Evolutionary conservation across 2,329 filamentous ascomycete genomes (phyloP), one percentile per base, ranked within the genome.

Genomic region (Penicillium polonicum): DNA sequence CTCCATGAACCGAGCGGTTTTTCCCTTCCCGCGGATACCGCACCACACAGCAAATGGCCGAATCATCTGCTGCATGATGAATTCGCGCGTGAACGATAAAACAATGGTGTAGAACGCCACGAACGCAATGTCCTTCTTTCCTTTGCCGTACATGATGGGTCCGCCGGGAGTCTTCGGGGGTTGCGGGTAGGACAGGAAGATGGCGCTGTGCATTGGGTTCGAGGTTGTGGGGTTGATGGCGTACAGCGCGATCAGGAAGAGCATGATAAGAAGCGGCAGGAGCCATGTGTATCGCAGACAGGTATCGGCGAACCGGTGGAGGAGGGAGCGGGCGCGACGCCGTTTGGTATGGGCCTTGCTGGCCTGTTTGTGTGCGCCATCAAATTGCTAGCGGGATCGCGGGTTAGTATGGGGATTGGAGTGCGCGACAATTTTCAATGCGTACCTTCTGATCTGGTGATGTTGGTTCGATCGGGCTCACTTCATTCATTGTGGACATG

Each of bases 1-100:
- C 76, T 97, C 92, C 90, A 96, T 94, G 82, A 96, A 97, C 35
- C 92, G 88, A 17, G 88, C 84, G 70, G 94, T 91, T 79, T 96
- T 97, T 62, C 83, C 86, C 56, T 87, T 84, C 61, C 84, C 85
- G 60, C 79, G 82, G 70, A 97, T 86, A 17, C 90, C 89, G 54
- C 81, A 86, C 65, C 79, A 82, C 43, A 85, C 81, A 6, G 91
- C 91, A 60, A 92, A 80, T 0, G 92, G 92, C 13, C 88, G 86
- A 58, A 97, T 85, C 50, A 96, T 69, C 68, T 91, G 88, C 78
- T 96, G 92, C 92, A 96, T 97, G 77, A 96, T 83, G 75, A 96
- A 96, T 75, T 97, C 92, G 71, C 92, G 90, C 12, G 91, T 96
- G 74, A 97, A 97, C 60, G 90, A 92, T 60, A 97, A 83, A 23